A percentile compares a stretch with the other conserved stretches of the same genome.
phyloP scores from a whole-genome alignment of 2,329 filamentous ascomycete species.

The Nemania sp. region DNA sequence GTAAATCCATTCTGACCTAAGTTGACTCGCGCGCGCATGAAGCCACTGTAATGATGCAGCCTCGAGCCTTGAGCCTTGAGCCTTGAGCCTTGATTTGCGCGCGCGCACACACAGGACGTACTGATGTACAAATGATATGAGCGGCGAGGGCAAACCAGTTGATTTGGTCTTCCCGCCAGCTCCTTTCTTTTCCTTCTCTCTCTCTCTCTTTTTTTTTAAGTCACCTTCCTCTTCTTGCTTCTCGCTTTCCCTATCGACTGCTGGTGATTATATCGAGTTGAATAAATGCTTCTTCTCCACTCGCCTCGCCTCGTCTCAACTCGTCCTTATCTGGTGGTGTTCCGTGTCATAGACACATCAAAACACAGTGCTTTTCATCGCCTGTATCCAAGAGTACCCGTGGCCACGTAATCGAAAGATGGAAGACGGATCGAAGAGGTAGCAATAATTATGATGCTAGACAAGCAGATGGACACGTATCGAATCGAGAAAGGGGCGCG shows the following conservation, averaged over 20 bases:
- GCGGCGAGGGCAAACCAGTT: neutral
- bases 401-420: conserved; percentile 6
- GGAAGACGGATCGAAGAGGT: neutral
- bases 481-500: conserved; percentile 5
- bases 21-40: conserved; percentile 12
- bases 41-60: conserved; percentile 20
- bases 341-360: conserved; percentile 37
- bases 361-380: conserved; percentile 28
- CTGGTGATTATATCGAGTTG: too few relatives aligned
- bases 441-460: neutral
- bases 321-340: conserved; percentile 25
- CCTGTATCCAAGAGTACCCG: conserved; percentile 21
- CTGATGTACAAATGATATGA: conserved; percentile 8
- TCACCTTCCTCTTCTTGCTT: too few relatives aligned
- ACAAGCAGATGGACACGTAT: conserved; percentile 7
- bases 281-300: too few relatives aligned
- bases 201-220: conserved; percentile 2
- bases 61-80: too few relatives aligned
- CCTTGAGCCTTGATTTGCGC: conserved; percentile 17
- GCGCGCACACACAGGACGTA: too few relatives aligned
- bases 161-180: conserved; percentile 3
- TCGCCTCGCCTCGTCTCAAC: conserved; percentile 15
- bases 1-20: conserved; percentile 45
- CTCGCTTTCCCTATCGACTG: too few relatives aligned
- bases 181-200: neutral